phyloP scores from a whole-genome alignment of 257 asterid genomes.

The Capsicum pubescens region DNA sequence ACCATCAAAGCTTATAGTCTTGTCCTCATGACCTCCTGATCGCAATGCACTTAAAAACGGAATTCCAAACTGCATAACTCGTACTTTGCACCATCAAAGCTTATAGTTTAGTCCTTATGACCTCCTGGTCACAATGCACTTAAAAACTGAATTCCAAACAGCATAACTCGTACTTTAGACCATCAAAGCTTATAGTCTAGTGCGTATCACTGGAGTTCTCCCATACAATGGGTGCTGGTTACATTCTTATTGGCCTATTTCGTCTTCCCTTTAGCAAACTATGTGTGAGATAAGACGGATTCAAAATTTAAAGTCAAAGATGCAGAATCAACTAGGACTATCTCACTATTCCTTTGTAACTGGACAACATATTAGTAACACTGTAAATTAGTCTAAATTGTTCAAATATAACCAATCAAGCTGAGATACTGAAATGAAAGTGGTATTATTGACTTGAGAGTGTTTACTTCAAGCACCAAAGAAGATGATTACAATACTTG shows the following conservation, averaged over 20 bases:
- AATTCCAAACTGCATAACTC: neutral
- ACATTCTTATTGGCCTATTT: neutral
- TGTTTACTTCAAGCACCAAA: neutral
- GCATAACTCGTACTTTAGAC: neutral
- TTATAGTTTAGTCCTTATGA: too few species aligned
- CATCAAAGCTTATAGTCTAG: neutral
- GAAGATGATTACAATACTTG: neutral
- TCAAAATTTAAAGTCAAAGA: neutral
- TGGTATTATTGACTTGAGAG: neutral
- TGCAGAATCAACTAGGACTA: neutral
- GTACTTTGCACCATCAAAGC: too few species aligned
- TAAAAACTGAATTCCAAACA: neutral
- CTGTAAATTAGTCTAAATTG: neutral
- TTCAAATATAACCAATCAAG: neutral
- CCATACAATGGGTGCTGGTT: neutral
- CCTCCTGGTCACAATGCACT: neutral
- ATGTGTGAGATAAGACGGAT: neutral
- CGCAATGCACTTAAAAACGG: neutral
- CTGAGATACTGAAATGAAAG: neutral
- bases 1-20: too few species aligned
- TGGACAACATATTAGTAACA: neutral
- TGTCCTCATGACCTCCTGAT: too few species aligned
- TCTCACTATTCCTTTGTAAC: neutral
- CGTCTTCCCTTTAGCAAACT: neutral
- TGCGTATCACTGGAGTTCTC: neutral